Base-by-base conservation (phyloP, 345 rosid genomes). In the Linum tenue region DNA sequence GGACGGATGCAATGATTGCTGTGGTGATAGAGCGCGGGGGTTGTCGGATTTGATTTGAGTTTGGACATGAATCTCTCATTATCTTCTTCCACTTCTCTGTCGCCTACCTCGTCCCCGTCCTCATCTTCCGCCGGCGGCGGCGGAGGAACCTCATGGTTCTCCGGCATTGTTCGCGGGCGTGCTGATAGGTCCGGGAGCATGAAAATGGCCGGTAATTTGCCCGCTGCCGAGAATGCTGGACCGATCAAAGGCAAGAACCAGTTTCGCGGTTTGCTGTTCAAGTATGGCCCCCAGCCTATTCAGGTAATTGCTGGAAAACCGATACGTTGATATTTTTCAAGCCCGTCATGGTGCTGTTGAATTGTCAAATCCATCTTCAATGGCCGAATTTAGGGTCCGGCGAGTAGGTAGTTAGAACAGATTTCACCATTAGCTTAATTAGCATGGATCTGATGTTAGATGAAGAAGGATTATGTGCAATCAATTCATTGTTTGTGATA, bases 241-340 rank as follows among this genome's bases (percentile, higher is more conserved):
- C 96, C 95, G 2, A 81, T 88, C 77, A 84, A 73, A 75, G 91
- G 86, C 72, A 94, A 90, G 85, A 90, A 83, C 79, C 99, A 90
- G 78, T 88, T 86, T 74, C 90, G 89, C 5, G 99, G 99, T 11
- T 80, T 88, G 39, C 85, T 94, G 67, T 85, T 94, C 75, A 94
- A 86, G 81, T 94, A 88, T 76, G 99, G 96, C 42, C 82, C 99
- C 56, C 86, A 88, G 73, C 72, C 96, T 31, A 69, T 79, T 66
- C 99, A 88, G 99, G 99, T 90, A 22, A 22, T 22, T 17, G 71
- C 61, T 63, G 36, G 31, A 37, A 55, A 38, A 14, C 15, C 7
- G 44, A 59, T 7, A n/a, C 8, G 10, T 37, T 59, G 4, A 22
- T 5, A 17, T 31, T 22, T 22, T 22, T 22, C 31, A 22, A 22